phyloP scores from a whole-genome alignment of 176 grass and related monocot species.

The Carex parvula region DNA sequence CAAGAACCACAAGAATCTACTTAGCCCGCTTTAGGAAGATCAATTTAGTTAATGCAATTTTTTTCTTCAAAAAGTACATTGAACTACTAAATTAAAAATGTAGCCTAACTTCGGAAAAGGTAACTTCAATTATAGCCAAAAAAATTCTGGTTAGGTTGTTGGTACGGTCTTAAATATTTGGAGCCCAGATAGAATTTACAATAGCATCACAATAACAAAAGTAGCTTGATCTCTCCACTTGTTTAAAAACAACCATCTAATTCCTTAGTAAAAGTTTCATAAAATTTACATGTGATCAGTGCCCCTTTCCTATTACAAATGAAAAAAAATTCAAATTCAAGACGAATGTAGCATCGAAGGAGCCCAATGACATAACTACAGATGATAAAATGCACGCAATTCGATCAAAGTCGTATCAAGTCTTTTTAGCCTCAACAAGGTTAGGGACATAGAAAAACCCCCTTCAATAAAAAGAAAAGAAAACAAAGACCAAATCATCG shows the following conservation, averaged over 20 bases:
- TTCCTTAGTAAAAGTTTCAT: not conserved
- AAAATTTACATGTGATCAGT: not conserved
- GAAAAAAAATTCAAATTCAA: not conserved
- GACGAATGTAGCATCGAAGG: not conserved
- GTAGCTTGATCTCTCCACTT: not conserved
- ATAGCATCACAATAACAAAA: not conserved
- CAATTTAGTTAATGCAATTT: not conserved
- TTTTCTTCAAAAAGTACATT: not conserved
- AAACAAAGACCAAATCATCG: not conserved
- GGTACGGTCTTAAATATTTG: not conserved
- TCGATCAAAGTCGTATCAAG: not conserved
- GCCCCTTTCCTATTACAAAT: not conserved
- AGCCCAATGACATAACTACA: not conserved
- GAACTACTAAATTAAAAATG: not conserved
- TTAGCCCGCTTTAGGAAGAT: not conserved
- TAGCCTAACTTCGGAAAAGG: not conserved
- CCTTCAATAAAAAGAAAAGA: not conserved
- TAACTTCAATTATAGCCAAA: not conserved
- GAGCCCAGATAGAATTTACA: not conserved
- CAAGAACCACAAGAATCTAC: not conserved
- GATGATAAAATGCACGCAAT: not conserved
- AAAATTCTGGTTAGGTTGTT: not conserved
- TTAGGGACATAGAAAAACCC: not conserved
- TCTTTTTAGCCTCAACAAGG: not conserved
- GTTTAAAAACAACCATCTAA: constrained; percentile 4